Percentiles rank a stretch among this genome's conserved stretches.
These are phyloP conservation scores for Trametes maxima DNA, from an alignment of 768 basidiomycete genomes.

Conservation along the genomic window DNA sequence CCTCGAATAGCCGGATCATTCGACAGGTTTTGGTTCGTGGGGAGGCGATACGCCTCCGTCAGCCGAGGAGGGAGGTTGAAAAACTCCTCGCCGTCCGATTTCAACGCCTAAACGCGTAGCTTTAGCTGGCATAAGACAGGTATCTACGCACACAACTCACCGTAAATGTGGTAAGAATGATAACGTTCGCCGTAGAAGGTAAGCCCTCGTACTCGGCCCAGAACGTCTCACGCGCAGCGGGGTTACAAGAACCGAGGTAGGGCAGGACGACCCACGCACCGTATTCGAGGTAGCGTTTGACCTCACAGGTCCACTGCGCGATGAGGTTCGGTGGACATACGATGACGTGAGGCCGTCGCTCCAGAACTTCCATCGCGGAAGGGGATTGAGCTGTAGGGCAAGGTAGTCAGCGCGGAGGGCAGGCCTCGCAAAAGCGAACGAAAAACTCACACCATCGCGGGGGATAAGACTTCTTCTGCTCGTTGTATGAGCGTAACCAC, in stretches of 20 bases:
- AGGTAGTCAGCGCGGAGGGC: too few relatives aligned
- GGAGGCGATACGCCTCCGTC: neutral
- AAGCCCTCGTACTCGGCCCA: neutral
- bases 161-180: neutral
- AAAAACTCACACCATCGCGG: neutral
- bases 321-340: neutral
- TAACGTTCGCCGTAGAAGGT: neutral
- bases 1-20: too few relatives aligned
- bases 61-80: neutral
- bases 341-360: neutral
- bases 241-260: neutral
- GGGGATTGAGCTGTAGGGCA: neutral
- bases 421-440: too few relatives aligned
- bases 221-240: too few relatives aligned
- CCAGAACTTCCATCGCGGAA: neutral
- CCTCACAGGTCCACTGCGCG: neutral
- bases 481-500: neutral
- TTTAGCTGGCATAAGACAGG: neutral
- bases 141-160: neutral
- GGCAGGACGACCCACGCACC: neutral
- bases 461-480: too few relatives aligned
- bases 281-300: neutral
- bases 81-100: neutral
- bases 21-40: too few relatives aligned
- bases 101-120: neutral